phyloP scores from a whole-genome alignment of 2,329 filamentous ascomycete species.

The Alternaria hordeiaustralica region DNA sequence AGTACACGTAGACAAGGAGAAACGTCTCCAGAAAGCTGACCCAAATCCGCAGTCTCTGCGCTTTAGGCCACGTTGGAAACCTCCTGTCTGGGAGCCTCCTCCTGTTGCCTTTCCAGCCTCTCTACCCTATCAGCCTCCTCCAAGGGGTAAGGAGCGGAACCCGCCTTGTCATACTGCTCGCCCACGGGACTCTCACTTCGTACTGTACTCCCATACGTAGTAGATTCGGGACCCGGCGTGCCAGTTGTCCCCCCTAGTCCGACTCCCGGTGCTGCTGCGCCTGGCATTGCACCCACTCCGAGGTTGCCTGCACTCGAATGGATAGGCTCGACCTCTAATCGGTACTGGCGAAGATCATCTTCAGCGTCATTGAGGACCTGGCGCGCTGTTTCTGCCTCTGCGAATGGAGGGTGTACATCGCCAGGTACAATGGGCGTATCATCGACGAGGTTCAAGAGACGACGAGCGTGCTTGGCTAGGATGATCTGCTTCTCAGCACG shows the following conservation, averaged over 20 bases:
- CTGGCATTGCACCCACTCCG: conserved; percentile 56
- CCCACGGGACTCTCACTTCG: conserved; percentile 31
- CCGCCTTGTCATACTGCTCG: conserved; percentile 31
- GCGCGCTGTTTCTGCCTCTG: conserved; percentile 70
- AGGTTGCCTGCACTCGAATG: conserved; percentile 56
- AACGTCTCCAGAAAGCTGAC: neutral
- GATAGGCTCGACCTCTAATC: conserved; percentile 62
- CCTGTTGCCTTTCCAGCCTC: conserved; percentile 16
- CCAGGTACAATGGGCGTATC: conserved; percentile 90
- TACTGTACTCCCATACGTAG: conserved; percentile 8
- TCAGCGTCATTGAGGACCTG: conserved; percentile 93
- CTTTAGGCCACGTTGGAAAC: conserved; percentile 17
- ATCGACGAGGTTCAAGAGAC: conserved; percentile 84
- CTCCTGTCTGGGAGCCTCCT: conserved; percentile 8
- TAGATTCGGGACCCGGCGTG: conserved; percentile 9
- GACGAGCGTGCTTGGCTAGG: conserved; percentile 86
- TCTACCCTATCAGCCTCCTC: conserved; percentile 40
- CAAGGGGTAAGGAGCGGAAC: conserved; percentile 37
- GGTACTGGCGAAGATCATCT: conserved; percentile 82
- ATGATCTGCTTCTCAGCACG: conserved; percentile 97
- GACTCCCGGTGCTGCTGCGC: conserved; percentile 12
- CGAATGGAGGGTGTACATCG: conserved; percentile 74
- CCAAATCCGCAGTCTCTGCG: neutral
- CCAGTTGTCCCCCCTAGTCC: neutral
- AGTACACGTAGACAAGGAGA: conserved; percentile 23